A percentile compares a stretch with the other conserved stretches of the same genome.
phyloP scores from a whole-genome alignment of 1,139 yeast species.

The Pneumocystis sp. region DNA sequence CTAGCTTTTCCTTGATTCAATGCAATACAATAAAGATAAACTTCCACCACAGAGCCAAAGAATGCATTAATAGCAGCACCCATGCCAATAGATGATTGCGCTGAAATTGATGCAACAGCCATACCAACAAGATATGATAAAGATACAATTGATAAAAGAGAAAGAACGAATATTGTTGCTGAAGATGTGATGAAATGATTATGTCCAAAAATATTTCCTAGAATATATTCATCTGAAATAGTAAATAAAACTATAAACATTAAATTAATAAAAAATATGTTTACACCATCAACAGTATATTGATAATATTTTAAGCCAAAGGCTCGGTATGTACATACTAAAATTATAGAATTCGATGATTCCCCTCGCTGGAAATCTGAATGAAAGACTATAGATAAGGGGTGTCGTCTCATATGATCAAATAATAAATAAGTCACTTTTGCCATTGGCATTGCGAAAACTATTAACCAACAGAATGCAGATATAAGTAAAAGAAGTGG shows the following conservation, averaged over 20 bases:
- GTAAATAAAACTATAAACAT: constrained; percentile 68
- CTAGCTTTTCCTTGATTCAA: constrained; percentile 70
- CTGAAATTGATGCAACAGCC: constrained; percentile 96
- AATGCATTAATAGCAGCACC: constrained; percentile 98
- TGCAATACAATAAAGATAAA: constrained; percentile 84
- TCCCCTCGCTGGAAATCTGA: constrained; percentile 19
- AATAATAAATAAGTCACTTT: constrained; percentile 53
- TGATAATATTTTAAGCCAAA: constrained; percentile 87
- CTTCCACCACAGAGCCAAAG: constrained; percentile 89
- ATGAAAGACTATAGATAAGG: constrained; percentile 64
- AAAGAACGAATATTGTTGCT: constrained; percentile 47
- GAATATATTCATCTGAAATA: constrained; percentile 56
- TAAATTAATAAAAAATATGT: constrained; percentile 77
- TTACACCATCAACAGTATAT: constrained; percentile 91
- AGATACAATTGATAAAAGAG: constrained; percentile 77
- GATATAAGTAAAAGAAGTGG: constrained; percentile 31
- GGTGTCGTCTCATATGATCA: constrained; percentile 76
- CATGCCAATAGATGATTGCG: constrained; percentile 98
- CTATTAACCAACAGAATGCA: constrained; percentile 60
- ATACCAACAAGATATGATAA: constrained; percentile 95
- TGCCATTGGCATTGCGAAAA: constrained; percentile 88
- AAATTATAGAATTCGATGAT: constrained; percentile 29
- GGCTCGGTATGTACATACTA: constrained; percentile 77
- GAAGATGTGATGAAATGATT: constrained; percentile 43
- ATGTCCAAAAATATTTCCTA: constrained; percentile 39